Conservation (phyloP, 176 grass and related monocot species). For the Musa beccarii region DNA sequence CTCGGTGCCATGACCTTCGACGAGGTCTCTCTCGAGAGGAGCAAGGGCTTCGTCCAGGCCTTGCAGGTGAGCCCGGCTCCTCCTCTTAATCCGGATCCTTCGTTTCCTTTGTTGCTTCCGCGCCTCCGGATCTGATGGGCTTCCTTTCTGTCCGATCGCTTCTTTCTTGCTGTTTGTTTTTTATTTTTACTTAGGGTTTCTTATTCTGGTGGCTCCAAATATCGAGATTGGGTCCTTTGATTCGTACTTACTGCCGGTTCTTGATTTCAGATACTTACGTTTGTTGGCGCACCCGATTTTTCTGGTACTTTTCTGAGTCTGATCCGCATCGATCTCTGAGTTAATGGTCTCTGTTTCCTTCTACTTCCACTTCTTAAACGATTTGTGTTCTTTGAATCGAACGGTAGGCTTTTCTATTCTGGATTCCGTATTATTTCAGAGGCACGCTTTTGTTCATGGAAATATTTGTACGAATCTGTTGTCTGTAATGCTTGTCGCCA, state of each 20-base stretch:
- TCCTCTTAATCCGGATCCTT: too few species aligned
- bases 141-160: neutral
- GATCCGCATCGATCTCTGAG: neutral
- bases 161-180: neutral
- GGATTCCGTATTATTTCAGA: neutral
- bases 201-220: neutral
- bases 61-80: constrained; percentile 47
- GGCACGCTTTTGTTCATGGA: neutral
- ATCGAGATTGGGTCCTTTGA: neutral
- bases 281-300: neutral
- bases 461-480: neutral
- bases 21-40: constrained; percentile 84
- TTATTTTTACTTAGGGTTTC: neutral
- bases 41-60: constrained; percentile 89
- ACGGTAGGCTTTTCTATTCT: neutral
- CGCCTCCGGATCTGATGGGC: neutral
- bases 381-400: too few species aligned
- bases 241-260: neutral
- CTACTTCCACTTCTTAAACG: neutral
- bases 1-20: constrained; percentile 52
- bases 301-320: neutral
- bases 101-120: neutral
- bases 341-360: neutral
- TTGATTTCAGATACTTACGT: too few species aligned
- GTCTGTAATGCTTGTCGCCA: neutral